Evolutionary conservation across 2,329 filamentous ascomycete genomes (phyloP), one percentile per base, ranked within the genome.

Genomic region (Paracamarosporium sp.): DNA sequence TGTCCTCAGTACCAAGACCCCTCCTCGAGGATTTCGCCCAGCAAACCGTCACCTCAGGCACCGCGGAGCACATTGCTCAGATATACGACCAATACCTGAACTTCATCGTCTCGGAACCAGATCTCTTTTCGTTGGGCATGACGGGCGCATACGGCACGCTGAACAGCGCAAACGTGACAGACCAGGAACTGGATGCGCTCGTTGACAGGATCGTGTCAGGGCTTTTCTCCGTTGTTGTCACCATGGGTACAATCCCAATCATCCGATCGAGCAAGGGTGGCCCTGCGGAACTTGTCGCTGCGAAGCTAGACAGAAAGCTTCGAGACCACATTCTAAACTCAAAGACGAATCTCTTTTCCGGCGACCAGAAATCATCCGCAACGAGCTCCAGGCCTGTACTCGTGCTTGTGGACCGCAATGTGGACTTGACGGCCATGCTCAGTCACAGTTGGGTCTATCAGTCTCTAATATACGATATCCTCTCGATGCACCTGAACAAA

Each of bases 141-240:
- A 90, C 93, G 64, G 95, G 95, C 66, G 90, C 96, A 75, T 99
- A 99, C 76, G 96, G 92, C 88, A 92, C 91, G n/a, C 82, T 99
- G 72, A 98, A 98, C 79, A 98, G 93, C 76, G 91, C 90, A 15
- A 89, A 91, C 72, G 96, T 93, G 2, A 91, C 90, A 64, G 95
- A 98, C 68, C 91, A 95, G 57, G 91, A 95, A 72, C 85, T 99
- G 53, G 95, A 98, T 71, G 83, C 85, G 51, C 88, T 95, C 35
- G 86, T 99, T 30, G 94, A 99, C 76, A 88, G 89, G 65, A 94
- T 98, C 62, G 95, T 99, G 50, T 96, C 91, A 69, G 95, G 95
- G 0, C 81, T 99, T n/a, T 99, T 98, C 79, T 97, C 93, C 62
- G 95, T 99, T 47, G 90, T 95, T 58, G 95, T 96, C n/a, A 99